Evolutionary conservation across 352 stramenopile genomes (phyloP).

Genomic region (Globisporangium megalacanthum): DNA sequence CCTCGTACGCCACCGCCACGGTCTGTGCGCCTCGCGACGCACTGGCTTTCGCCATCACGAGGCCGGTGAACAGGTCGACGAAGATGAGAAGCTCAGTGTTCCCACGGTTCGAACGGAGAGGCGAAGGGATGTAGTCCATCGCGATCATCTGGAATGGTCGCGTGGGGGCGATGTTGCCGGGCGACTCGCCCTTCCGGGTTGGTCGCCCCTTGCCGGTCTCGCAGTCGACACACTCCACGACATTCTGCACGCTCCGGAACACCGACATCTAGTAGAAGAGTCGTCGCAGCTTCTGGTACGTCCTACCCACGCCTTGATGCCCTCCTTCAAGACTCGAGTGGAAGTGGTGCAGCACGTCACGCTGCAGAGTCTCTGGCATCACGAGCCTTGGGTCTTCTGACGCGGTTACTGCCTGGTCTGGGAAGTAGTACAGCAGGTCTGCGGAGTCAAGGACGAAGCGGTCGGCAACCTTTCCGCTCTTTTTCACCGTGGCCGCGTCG

Average conservation of each 20-base stretch:
- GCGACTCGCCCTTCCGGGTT: slow-evolving; percentile 6
- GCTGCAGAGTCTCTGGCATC: neutral
- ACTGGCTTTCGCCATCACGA: slow-evolving; percentile 16
- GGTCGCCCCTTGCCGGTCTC: slow-evolving; percentile 13
- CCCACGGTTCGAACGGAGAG: slow-evolving; percentile 17
- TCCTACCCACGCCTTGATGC: too few relatives aligned
- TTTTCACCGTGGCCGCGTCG: neutral
- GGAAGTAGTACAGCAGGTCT: slow-evolving; percentile 11
- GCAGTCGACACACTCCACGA: slow-evolving; percentile 9
- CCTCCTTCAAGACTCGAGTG: too few relatives aligned
- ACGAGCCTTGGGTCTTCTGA: slow-evolving; percentile 9
- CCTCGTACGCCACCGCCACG: slow-evolving; percentile 20
- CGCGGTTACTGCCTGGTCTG: slow-evolving; percentile 1
- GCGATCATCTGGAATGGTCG: slow-evolving; percentile 22
- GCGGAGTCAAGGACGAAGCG: slow-evolving; percentile 3
- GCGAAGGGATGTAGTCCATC: slow-evolving; percentile 24
- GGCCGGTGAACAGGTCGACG: too few relatives aligned
- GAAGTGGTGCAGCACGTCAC: slow-evolving; percentile 7
- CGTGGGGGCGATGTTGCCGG: slow-evolving; percentile 13
- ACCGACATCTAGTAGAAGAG: too few relatives aligned
- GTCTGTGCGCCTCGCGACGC: slow-evolving; percentile 10
- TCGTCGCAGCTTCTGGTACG: too few relatives aligned
- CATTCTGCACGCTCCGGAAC: slow-evolving; percentile 4
- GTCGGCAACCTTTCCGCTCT: neutral
- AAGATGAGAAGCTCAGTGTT: too few relatives aligned